Base-by-base conservation (phyloP, 1,139 yeast genomes). In the Zhuliangozyma blackwelliae region DNA sequence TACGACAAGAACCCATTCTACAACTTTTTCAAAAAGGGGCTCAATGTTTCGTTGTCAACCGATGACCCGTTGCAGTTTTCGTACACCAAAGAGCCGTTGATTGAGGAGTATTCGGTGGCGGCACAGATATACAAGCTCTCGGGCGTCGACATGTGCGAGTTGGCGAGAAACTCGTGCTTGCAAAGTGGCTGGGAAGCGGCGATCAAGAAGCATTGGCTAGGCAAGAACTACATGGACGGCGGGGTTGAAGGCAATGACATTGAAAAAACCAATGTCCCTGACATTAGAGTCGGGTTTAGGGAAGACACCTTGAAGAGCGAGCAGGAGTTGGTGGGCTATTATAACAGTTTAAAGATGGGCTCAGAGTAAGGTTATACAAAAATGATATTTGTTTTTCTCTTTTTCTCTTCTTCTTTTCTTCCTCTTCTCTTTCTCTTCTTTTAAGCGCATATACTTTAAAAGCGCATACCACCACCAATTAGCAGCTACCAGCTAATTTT, bases 71-170 rank as follows among this genome's bases (percentile, higher is more conserved):
- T 94, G 40, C 98, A 92, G 61, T 92, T 92, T 53, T 86, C 97
- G 1, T 92, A 89, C 63, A 92, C 99, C 21, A 81, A 95, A 50
- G 98, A 92, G 54, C 97, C 99, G n/a, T 72, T 92, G 51, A 92
- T 92, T 50, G 98, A 92, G 59, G 98, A 92, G 59, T 92, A 90
- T 58, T 86, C 96, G 2, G 97, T 92, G 26, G 98, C 98, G 4
- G 97, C 97, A 0, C 97, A 92, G 61, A 92, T 92, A 49, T 92
- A 90, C 70, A 89, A 92, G 56, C 70, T 92, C 31, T 86, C 96
- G 0, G 80, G 89, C 40, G 97, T 90, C 19, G 98, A 92, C 61
- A 87, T 94, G 95, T 92, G 97, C 59, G 99, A 92, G 58, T 95
- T 92, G 59, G 98, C 76, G 2, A 49, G 54, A 37, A 71, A 94